These are phyloP conservation scores for Neotropicomus parvogracilis DNA, from an alignment of 1,284 basidiomycete species.

Conservation along the genomic window DNA sequence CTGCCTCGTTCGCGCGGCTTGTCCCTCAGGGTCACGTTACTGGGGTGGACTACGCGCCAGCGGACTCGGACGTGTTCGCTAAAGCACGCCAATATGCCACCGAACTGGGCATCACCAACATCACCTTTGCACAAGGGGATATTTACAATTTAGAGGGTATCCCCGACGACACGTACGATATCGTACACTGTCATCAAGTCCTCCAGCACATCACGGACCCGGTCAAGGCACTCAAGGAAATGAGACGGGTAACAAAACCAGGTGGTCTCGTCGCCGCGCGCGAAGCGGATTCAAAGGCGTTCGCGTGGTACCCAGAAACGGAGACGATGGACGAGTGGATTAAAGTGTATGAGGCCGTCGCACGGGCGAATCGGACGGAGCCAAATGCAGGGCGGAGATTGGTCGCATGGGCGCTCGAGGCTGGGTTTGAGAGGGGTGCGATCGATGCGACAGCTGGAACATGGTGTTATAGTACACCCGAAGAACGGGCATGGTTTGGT, in stretches of 20 bases:
- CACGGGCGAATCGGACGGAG: neutral
- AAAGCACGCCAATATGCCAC: constrained; percentile 31
- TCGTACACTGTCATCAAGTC: constrained; percentile 34
- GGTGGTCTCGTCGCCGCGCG: neutral
- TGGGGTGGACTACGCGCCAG: constrained; percentile 35
- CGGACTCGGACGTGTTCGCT: constrained; percentile 14
- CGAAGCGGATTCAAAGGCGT: neutral
- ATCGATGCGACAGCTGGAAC: neutral
- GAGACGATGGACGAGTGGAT: neutral
- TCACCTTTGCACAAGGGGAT: constrained; percentile 35
- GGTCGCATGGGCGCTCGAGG: neutral
- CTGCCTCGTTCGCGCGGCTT: constrained; percentile 37
- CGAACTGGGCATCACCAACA: constrained; percentile 28
- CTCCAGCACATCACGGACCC: neutral
- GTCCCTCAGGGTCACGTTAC: constrained; percentile 41
- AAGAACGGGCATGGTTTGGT: constrained; percentile 37
- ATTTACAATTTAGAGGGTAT: constrained; percentile 27
- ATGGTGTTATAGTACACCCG: constrained; percentile 16
- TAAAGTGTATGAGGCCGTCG: neutral
- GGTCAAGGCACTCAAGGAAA: neutral
- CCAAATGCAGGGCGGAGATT: neutral
- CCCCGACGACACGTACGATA: constrained; percentile 25
- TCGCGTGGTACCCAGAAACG: neutral
- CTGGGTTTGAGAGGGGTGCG: neutral
- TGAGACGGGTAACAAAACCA: neutral